Conservation (phyloP, 2,329 filamentous ascomycete species). For the Alternaria brassicae region DNA sequence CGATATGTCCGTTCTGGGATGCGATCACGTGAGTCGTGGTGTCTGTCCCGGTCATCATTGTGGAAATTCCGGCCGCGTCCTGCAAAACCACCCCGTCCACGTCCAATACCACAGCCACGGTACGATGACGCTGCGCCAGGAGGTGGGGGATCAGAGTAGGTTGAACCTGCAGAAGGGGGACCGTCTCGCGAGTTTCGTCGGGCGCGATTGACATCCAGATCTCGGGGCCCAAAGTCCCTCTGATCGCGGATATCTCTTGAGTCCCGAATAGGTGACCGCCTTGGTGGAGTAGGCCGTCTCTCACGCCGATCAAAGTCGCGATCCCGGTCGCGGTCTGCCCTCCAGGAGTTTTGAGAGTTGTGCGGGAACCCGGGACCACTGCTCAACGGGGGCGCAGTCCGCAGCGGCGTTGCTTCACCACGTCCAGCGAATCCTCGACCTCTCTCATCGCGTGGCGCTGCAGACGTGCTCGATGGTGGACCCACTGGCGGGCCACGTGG, state of each 20-base stretch:
- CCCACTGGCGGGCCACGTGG: conserved; percentile 49
- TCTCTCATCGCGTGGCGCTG: conserved; percentile 60
- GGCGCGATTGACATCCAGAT: conserved; percentile 71
- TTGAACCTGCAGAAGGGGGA: conserved; percentile 73
- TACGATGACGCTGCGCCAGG: conserved; percentile 63
- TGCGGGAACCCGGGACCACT: conserved; percentile 30
- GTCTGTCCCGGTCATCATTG: conserved; percentile 58
- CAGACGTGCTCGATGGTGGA: conserved; percentile 39
- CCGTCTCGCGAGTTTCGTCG: conserved; percentile 75
- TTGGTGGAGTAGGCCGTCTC: conserved; percentile 67
- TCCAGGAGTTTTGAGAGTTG: conserved; percentile 60
- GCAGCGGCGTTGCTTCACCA: conserved; percentile 67
- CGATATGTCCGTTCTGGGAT: conserved; percentile 57
- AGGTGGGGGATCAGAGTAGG: conserved; percentile 68
- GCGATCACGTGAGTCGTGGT: conserved; percentile 53
- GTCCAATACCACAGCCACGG: conserved; percentile 61
- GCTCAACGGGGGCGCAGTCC: conserved; percentile 62
- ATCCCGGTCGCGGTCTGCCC: conserved; percentile 59
- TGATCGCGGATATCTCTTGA: conserved; percentile 67
- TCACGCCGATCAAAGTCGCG: conserved; percentile 62
- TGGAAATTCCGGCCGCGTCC: conserved; percentile 57
- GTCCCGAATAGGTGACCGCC: conserved; percentile 68
- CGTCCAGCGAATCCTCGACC: conserved; percentile 67
- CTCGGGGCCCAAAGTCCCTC: conserved; percentile 66
- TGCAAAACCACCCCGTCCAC: conserved; percentile 58